Conservation (phyloP, 768 basidiomycete species). For the Naganishia antarctica region DNA sequence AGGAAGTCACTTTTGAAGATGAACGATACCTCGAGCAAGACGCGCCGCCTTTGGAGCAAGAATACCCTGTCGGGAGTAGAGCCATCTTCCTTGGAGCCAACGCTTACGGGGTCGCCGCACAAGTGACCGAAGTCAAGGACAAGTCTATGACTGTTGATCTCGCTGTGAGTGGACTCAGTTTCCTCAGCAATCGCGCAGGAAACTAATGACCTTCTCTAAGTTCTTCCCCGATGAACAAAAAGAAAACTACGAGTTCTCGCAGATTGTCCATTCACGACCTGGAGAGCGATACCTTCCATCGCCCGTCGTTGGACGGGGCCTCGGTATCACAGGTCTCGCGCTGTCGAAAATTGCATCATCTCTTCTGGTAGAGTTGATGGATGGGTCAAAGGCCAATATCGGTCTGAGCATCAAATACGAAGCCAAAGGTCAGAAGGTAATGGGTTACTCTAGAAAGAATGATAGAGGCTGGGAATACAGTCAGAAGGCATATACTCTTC, state of each 20-base stretch:
- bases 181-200: slow-evolving; percentile 30
- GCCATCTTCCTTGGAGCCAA: slow-evolving; percentile 95
- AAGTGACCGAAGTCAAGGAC: slow-evolving; percentile 69
- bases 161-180: slow-evolving; percentile 58
- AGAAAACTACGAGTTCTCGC: slow-evolving; percentile 74
- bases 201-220: slow-evolving; percentile 50
- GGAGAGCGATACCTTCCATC: slow-evolving; percentile 68
- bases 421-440: slow-evolving; percentile 83
- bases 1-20: slow-evolving; percentile 79
- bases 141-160: slow-evolving; percentile 72
- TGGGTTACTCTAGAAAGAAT: slow-evolving; percentile 82
- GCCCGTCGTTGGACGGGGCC: slow-evolving; percentile 67
- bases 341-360: slow-evolving; percentile 88
- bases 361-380: slow-evolving; percentile 75
- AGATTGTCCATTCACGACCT: slow-evolving; percentile 56
- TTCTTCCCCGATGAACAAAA: slow-evolving; percentile 78
- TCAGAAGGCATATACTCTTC: slow-evolving; percentile 72
- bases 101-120: slow-evolving; percentile 92
- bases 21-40: slow-evolving; percentile 67
- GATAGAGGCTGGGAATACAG: slow-evolving; percentile 89
- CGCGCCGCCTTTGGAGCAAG: slow-evolving; percentile 74
- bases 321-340: slow-evolving; percentile 70
- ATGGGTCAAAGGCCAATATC: slow-evolving; percentile 76
- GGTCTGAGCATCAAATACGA: slow-evolving; percentile 96
- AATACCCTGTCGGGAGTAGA: slow-evolving; percentile 82